These are phyloP conservation scores for Drechslerella coelobrocha DNA, from an alignment of 2,329 filamentous ascomycete genomes.

Conservation along the genomic window DNA sequence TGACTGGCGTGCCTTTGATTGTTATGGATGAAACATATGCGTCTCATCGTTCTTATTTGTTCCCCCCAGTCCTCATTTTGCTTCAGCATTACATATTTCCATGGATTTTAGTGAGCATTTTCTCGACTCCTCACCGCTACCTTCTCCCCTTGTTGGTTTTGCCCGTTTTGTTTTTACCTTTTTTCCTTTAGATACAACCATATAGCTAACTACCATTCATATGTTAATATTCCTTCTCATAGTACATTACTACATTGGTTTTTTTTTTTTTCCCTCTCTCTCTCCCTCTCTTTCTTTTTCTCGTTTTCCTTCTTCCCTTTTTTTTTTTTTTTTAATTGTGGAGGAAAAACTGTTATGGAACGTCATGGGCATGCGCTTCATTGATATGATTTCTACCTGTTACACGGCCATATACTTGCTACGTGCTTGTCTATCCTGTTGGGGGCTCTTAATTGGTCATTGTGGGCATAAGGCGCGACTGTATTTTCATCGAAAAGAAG, in stretches of 20 bases:
- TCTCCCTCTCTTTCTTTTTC: conserved; percentile 3
- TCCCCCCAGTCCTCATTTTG: neutral
- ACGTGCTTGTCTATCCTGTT: too few relatives aligned
- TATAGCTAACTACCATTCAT: neutral
- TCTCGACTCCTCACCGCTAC: too few relatives aligned
- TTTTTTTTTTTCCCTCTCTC: neutral
- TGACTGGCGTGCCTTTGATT: neutral
- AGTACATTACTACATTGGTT: neutral
- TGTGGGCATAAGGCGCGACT: too few relatives aligned
- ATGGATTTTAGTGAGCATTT: too few relatives aligned
- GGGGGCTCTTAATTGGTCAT: too few relatives aligned
- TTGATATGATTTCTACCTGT: conserved; percentile 14
- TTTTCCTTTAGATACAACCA: neutral
- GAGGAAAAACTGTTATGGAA: conserved; percentile 16
- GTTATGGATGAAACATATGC: conserved; percentile 1
- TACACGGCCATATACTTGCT: conserved; percentile 4
- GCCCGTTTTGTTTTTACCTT: neutral
- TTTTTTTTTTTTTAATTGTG: neutral
- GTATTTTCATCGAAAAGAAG: too few relatives aligned
- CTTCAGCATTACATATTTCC: too few relatives aligned
- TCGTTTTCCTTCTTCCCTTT: conserved; percentile 2
- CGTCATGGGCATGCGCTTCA: conserved; percentile 18
- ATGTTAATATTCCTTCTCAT: conserved; percentile 2
- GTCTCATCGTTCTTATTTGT: conserved; percentile 1
- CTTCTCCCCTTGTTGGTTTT: neutral